Base-by-base conservation (phyloP, 768 basidiomycete species). In the Suillus paluster region DNA sequence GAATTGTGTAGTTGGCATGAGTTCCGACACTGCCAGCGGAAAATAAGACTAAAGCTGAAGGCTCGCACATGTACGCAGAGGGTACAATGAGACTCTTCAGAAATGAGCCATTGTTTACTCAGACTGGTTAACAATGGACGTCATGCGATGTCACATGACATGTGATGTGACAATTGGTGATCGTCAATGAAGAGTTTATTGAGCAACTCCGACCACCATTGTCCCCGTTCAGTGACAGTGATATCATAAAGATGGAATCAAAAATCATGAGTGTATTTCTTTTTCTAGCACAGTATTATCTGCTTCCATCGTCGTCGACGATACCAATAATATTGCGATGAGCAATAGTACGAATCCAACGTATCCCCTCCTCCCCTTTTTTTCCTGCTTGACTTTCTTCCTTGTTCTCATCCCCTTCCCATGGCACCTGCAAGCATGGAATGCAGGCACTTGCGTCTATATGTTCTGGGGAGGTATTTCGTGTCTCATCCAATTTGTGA, bases 381-480 rank as follows among this genome's bases (percentile, higher is more conserved):
- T 80, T 56, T 65, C 83, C 15, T 75, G 83, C 71, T 41, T 79
- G 11, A 72, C 73, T 34, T 77, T 80, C 58, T 34, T 84, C 27
- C 62, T 82, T 0, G 69, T 77, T 14, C 64, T 86, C 41, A 58
- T 86, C 10, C 86, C 88, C 21, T 68, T 84, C 4, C 80, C 83
- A 1, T 84, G 83, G 81, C 87, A 89, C 64, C 73, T 88, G 46
- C 82, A 89, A 80, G 87, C 87, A 34, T 86, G 85, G 84, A 89
- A 91, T 70, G 81, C 85, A 11, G 91, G 89, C 27, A 92, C 91
- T 14, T 86, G 91, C 63, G 73, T 86, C 44, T 88, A 84, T 77
- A 92, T 94, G 78, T 62, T 78, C 38, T 94, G 91, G 92, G 80
- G 81, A 8, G 84, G 81, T 1, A 56, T 85, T 9, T 78, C 77